Conservation (phyloP, 2,329 filamentous ascomycete species). For the Dendryphion nanum region DNA sequence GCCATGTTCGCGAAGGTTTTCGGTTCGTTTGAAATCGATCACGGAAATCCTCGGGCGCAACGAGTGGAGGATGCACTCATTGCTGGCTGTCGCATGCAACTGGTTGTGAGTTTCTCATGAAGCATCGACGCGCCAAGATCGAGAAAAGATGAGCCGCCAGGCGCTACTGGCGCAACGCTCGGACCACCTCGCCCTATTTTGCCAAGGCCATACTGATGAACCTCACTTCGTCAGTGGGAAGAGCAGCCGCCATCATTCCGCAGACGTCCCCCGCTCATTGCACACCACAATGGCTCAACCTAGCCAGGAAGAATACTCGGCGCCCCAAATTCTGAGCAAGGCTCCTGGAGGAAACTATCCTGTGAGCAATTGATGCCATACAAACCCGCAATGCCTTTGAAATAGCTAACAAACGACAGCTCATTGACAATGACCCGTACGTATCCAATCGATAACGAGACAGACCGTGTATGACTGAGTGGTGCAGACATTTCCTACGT, state of each 20-base stretch:
- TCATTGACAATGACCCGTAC: constrained; percentile 99
- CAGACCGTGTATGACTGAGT: too few species aligned
- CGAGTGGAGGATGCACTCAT: constrained; percentile 20
- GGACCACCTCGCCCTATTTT: constrained; percentile 4
- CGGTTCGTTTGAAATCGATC: constrained; percentile 1
- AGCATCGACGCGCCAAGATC: too few species aligned
- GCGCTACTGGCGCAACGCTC: too few species aligned
- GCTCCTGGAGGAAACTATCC: constrained; percentile 80
- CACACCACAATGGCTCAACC: constrained; percentile 31
- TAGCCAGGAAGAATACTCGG: constrained; percentile 16
- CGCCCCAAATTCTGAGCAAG: constrained; percentile 69
- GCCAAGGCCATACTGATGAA: constrained; percentile 12
- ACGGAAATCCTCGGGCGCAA: constrained; percentile 10
- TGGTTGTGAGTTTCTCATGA: too few species aligned
- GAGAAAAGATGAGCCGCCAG: too few species aligned
- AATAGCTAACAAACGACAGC: constrained; percentile 55
- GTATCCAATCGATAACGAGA: constrained; percentile 1
- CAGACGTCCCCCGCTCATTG: constrained; percentile 8
- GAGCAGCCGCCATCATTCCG: not conserved
- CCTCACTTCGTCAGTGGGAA: constrained; percentile 6
- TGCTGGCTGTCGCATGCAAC: constrained; percentile 21
- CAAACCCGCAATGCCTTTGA: constrained; percentile 20
- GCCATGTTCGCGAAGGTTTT: constrained; percentile 21
- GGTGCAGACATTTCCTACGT: constrained; percentile 80
- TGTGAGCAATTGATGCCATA: constrained; percentile 56